Conservation (phyloP, 371 early-diverging fungal species). For the Dinochytrium kinnereticum region DNA sequence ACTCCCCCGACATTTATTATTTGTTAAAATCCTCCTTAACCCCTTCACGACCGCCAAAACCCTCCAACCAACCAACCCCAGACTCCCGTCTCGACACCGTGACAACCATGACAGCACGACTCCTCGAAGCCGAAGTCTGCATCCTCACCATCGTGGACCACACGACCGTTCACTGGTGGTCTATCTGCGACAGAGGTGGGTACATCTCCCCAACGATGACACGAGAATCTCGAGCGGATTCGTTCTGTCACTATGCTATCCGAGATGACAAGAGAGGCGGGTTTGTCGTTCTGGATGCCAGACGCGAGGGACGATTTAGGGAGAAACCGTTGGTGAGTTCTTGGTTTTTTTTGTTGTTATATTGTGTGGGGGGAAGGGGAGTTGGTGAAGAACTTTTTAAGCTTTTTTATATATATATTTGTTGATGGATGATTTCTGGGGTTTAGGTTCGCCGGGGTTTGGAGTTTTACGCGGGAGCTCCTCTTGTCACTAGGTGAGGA, state of each 20-base stretch:
- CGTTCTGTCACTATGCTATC: slow-evolving; percentile 35
- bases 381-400: too few species aligned
- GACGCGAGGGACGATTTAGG: slow-evolving; percentile 26
- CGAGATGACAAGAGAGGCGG: slow-evolving; percentile 27
- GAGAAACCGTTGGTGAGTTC: slow-evolving; percentile 23
- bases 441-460: slow-evolving; percentile 22
- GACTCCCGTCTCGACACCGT: slow-evolving; percentile 22
- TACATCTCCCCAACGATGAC: neutral
- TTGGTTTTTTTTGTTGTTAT: neutral
- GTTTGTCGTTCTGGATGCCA: slow-evolving; percentile 35
- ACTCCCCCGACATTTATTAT: neutral
- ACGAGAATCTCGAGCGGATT: slow-evolving; percentile 21
- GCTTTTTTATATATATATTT: too few species aligned
- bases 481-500: slow-evolving; percentile 24
- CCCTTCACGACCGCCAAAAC: neutral
- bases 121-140: slow-evolving; percentile 31
- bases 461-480: slow-evolving; percentile 34
- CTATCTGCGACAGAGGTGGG: slow-evolving; percentile 23
- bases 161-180: slow-evolving; percentile 19
- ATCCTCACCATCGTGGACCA: slow-evolving; percentile 29
- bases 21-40: neutral
- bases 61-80: neutral
- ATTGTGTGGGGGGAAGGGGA: too few species aligned
- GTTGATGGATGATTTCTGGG: neutral
- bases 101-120: slow-evolving; percentile 27